These are phyloP conservation scores for Pseudoturritis turrita DNA, from an alignment of 345 rosid species.

Conservation along the genomic window DNA sequence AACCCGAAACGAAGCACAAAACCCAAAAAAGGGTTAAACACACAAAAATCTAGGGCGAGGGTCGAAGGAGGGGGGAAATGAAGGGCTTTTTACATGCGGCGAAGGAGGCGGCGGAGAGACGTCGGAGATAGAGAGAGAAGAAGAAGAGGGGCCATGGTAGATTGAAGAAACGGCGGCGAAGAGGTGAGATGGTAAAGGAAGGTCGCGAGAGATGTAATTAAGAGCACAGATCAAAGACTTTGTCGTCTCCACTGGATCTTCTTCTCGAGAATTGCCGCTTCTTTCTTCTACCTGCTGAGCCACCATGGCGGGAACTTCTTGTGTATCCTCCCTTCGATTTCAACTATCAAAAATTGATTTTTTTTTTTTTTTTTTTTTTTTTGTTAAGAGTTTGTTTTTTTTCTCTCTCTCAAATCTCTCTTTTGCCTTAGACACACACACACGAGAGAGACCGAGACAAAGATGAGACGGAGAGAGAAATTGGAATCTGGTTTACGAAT, in stretches of 20 bases:
- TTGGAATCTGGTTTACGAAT: conserved; percentile 14
- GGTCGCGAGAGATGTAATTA: conserved; percentile 80
- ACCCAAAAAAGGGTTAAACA: background rate
- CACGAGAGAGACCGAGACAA: conserved; percentile 26
- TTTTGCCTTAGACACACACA: background rate
- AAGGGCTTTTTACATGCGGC: background rate
- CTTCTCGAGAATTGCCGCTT: conserved; percentile 29
- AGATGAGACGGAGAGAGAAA: conserved; percentile 15
- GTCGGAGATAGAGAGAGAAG: conserved; percentile 60
- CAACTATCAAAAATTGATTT: conserved; percentile 16
- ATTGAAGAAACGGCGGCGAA: conserved; percentile 64
- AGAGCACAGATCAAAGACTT: conserved; percentile 83
- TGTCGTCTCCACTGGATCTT: conserved; percentile 45
- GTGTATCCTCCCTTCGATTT: conserved; percentile 22
- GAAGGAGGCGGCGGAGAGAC: conserved; percentile 46
- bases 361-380: background rate
- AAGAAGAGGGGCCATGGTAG: conserved; percentile 39
- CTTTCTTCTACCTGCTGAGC: conserved; percentile 52
- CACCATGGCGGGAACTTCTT: conserved; percentile 73
- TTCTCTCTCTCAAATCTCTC: conserved; percentile 4
- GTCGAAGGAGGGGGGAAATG: too few species aligned
- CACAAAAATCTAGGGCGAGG: conserved; percentile 5
- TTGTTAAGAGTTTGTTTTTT: background rate
- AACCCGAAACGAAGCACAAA: background rate
- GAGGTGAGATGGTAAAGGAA: conserved; percentile 79